Conservation (phyloP, 2,329 filamentous ascomycete species). For the Botrytis cinerea region DNA sequence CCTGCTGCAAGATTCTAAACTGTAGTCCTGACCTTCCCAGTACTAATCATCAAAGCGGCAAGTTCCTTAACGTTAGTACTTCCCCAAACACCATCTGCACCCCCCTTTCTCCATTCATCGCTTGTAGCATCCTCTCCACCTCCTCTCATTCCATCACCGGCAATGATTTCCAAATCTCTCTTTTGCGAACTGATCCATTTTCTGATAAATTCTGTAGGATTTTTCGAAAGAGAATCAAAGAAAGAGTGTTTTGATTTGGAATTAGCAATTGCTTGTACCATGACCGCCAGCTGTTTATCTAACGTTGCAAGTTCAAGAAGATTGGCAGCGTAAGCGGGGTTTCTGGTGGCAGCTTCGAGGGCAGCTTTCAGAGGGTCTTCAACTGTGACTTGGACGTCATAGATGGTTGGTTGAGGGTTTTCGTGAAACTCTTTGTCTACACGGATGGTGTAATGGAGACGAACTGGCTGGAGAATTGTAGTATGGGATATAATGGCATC, state of each 20-base stretch:
- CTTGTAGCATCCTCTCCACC: constrained; percentile 56
- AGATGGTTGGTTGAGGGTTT: constrained; percentile 75
- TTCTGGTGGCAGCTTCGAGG: constrained; percentile 65
- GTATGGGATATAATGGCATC: constrained; percentile 80
- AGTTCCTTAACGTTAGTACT: constrained; percentile 63
- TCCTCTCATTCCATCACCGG: constrained; percentile 50
- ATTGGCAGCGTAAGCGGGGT: constrained; percentile 68
- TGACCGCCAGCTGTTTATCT: constrained; percentile 81
- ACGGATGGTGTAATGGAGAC: constrained; percentile 88
- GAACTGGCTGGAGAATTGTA: constrained; percentile 75
- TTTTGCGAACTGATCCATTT: constrained; percentile 92
- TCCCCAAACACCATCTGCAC: constrained; percentile 63
- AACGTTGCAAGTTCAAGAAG: constrained; percentile 74
- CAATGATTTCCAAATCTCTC: constrained; percentile 46
- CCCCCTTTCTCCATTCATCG: constrained; percentile 70
- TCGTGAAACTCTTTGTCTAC: constrained; percentile 83
- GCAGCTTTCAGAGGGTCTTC: constrained; percentile 77
- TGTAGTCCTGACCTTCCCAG: not conserved
- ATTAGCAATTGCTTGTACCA: constrained; percentile 79
- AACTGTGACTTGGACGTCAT: constrained; percentile 82
- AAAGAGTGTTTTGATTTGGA: constrained; percentile 92
- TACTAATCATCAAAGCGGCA: constrained; percentile 57
- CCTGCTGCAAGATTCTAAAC: not conserved
- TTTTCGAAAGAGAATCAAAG: constrained; percentile 73
- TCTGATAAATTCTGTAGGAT: constrained; percentile 80